Evolutionary conservation across 805 yeast genomes (phyloP), one percentile per base, ranked within the genome.

Genomic region (Saccharomyces paradoxus): DNA sequence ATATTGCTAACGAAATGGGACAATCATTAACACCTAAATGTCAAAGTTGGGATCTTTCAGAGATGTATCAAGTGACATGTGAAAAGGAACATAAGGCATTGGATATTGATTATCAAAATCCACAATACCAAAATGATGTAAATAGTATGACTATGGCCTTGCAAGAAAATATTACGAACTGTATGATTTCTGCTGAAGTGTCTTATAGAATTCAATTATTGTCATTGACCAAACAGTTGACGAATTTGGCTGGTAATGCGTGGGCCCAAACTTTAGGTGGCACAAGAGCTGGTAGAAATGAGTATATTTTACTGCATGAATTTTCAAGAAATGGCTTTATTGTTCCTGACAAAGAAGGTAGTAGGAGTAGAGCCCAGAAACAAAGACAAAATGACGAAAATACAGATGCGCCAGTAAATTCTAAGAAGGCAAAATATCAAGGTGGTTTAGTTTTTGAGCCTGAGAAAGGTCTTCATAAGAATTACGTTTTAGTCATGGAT

Each of bases 371-470:
- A 59, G 60, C 67, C n/a, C 71, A 72, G 54, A 71, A 70, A 51
- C 66, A 58, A 51, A 71, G 68, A 49, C 63, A 60, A 54, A 54
- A 51, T 14, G 57, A 56, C 17, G 63, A 63, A 28, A 56, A 71
- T 65, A 58, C 58, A 26, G 67, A 60, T 32, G 77, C 79, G 32
- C 72, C 79, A 3, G 72, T 73, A 2, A 77, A 76, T 1, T 75
- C 83, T 5, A 79, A 82, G 64, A 86, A 84, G 67, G 84, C 89
- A 17, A 87, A 87, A 66, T 89, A 74, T 68, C 88, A 87, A 67
- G 97, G 97, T 77, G 97, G 99, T 68, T 78, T 89, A 60, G 99
- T 94, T 30, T 89, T 94, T 70, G 99, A 94, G 59, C 99, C 99
- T 0, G 97, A 88, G 64, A 89, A 86, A 67, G 99, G 99, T 1